phyloP scores from a whole-genome alignment of 1,139 yeast species.

The Debaryomyces coudertii region DNA sequence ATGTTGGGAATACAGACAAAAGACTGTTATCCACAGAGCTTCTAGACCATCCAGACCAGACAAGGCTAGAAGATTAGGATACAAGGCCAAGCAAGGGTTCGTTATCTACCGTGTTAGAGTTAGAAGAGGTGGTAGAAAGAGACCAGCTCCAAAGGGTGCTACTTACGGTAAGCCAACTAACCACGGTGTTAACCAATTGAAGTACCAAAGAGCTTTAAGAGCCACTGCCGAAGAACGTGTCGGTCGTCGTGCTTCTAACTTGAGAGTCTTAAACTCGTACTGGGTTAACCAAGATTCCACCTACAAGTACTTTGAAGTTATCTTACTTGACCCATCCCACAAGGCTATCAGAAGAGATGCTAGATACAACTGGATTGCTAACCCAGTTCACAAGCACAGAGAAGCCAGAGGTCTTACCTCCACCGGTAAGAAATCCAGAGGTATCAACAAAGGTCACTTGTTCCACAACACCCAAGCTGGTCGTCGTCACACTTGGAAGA shows the following conservation, averaged over 20 bases:
- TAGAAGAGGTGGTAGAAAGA: slow-evolving; percentile 99
- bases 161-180: slow-evolving; percentile 99
- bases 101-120: slow-evolving; percentile 98
- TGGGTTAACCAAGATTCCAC: slow-evolving; percentile 99
- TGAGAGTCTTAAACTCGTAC: slow-evolving; percentile 99
- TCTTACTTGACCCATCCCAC: slow-evolving; percentile 96
- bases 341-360: slow-evolving; percentile 99
- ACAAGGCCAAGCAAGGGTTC: slow-evolving; percentile 99
- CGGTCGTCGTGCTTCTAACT: slow-evolving; percentile 98
- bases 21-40: slow-evolving; percentile 98
- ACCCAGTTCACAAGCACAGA: slow-evolving; percentile 99
- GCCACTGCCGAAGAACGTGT: slow-evolving; percentile 99
- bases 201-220: slow-evolving; percentile 98
- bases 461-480: slow-evolving; percentile 98
- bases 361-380: slow-evolving; percentile 98
- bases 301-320: slow-evolving; percentile 98
- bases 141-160: slow-evolving; percentile 99
- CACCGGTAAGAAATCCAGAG: slow-evolving; percentile 99
- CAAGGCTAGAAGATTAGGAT: slow-evolving; percentile 99
- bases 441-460: slow-evolving; percentile 99
- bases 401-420: slow-evolving; percentile 99
- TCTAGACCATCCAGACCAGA: slow-evolving; percentile 99
- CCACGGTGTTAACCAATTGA: slow-evolving; percentile 99
- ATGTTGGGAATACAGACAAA: slow-evolving; percentile 99
- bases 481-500: slow-evolving; percentile 99